A percentile compares a stretch with the other conserved stretches of the same genome.
Evolutionary conservation across 495 filamentous ascomycete species (phyloP).

Genomic region (Penicillium simplicissimum): DNA sequence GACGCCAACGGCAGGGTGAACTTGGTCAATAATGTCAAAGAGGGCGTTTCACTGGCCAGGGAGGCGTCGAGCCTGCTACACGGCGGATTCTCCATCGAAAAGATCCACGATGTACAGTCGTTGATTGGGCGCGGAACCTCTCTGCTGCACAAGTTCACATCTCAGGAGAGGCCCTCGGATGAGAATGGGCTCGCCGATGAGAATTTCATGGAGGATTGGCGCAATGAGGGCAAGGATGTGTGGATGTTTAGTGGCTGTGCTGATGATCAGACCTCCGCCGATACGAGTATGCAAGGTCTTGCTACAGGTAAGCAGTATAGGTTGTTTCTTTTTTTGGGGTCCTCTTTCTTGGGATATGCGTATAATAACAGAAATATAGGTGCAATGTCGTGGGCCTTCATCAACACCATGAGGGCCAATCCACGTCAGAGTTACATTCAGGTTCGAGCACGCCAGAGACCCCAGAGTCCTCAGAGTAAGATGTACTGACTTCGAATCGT

Average conservation of each 20-base stretch:
- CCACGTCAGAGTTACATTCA: slow-evolving; percentile 54
- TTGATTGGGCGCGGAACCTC: slow-evolving; percentile 54
- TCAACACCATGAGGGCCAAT: slow-evolving; percentile 51
- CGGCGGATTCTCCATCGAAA: slow-evolving; percentile 52
- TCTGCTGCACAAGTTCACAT: slow-evolving; percentile 54
- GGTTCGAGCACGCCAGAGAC: slow-evolving; percentile 25
- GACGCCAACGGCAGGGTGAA: slow-evolving; percentile 57
- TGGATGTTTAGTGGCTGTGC: slow-evolving; percentile 62
- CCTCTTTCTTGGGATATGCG: not conserved
- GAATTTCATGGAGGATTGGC: slow-evolving; percentile 53
- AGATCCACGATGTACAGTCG: slow-evolving; percentile 52
- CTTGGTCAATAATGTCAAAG: slow-evolving; percentile 55
- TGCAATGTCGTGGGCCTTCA: slow-evolving; percentile 62
- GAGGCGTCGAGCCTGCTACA: slow-evolving; percentile 50
- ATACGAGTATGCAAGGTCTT: slow-evolving; percentile 54
- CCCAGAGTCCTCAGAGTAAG: not conserved
- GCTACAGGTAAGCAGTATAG: slow-evolving; percentile 30
- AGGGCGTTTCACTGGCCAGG: slow-evolving; percentile 48
- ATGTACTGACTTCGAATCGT: not conserved
- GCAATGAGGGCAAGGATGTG: slow-evolving; percentile 54
- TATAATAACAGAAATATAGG: not conserved
- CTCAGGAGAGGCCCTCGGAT: slow-evolving; percentile 40
- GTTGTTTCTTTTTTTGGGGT: not conserved
- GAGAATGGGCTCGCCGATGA: slow-evolving; percentile 53
- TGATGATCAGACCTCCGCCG: slow-evolving; percentile 61